phyloP scores from a whole-genome alignment of 169 alveolate genomes.

The Plasmodium cynomolgi region DNA sequence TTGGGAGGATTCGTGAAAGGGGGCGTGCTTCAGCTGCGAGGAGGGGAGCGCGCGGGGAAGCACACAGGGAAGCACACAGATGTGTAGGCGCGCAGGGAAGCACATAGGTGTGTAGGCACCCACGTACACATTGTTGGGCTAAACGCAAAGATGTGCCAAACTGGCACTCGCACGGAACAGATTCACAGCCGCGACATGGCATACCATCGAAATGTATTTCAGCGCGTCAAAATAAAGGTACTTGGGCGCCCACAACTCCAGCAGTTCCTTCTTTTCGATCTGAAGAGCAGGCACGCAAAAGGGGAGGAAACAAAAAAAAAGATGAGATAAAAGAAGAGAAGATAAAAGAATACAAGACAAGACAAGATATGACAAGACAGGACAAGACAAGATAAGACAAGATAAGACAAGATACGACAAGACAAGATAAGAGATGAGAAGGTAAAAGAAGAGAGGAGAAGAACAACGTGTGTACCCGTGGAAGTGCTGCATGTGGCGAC shows the following conservation, averaged over 20 bases:
- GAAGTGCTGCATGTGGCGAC: neutral
- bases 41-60: neutral
- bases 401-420: neutral
- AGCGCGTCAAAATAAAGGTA: constrained; percentile 58
- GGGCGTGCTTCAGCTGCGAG: constrained; percentile 70
- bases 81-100: neutral
- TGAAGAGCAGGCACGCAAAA: neutral
- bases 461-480: neutral
- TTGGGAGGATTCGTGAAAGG: constrained; percentile 92
- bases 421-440: neutral
- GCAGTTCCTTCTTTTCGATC: constrained; percentile 50
- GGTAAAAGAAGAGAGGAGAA: neutral
- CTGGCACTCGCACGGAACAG: neutral
- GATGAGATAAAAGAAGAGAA: neutral
- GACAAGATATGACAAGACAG: too few relatives aligned
- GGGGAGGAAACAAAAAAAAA: neutral
- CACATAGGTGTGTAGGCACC: neutral
- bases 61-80: neutral
- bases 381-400: neutral
- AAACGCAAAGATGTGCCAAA: neutral
- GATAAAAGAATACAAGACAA: neutral
- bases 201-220: constrained; percentile 55
- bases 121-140: neutral
- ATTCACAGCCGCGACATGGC: neutral
- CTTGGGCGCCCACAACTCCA: constrained; percentile 68